Evolutionary conservation across 148 eudicot species (phyloP).

Genomic region (Rhododendron vialii): DNA sequence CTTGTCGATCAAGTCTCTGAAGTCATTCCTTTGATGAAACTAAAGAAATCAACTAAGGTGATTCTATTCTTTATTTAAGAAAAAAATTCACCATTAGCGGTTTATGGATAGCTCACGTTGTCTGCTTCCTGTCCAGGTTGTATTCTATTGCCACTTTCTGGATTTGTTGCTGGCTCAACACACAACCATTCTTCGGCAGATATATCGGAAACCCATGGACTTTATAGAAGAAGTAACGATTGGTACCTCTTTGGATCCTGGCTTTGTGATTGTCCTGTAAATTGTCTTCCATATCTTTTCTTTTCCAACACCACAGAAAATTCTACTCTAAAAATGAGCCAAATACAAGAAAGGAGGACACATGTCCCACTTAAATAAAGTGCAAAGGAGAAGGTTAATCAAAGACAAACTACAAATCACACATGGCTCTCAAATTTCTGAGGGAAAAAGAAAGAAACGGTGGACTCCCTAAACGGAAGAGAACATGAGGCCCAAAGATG

Average conservation of each 20-base stretch:
- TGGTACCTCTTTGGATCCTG: conserved; percentile 34
- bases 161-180: conserved; percentile 90
- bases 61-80: neutral
- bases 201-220: conserved; percentile 86
- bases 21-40: conserved; percentile 69
- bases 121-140: conserved; percentile 47
- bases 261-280: conserved; percentile 1
- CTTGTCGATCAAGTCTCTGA: conserved; percentile 89
- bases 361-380: too few relatives aligned
- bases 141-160: conserved; percentile 96
- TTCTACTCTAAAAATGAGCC: too few relatives aligned
- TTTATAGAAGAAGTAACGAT: conserved; percentile 83
- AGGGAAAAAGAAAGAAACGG: too few relatives aligned
- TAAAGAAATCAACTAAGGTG: conserved; percentile 70
- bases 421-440: too few relatives aligned
- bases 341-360: too few relatives aligned
- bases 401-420: too few relatives aligned
- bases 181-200: conserved; percentile 66
- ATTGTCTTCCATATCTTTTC: neutral
- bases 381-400: too few relatives aligned
- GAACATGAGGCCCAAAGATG: too few relatives aligned
- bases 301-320: too few relatives aligned
- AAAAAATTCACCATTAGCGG: too few relatives aligned
- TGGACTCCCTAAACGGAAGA: too few relatives aligned
- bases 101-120: too few relatives aligned